Base-by-base conservation (phyloP, 805 yeast species). In the Metschnikowia henanensis region DNA sequence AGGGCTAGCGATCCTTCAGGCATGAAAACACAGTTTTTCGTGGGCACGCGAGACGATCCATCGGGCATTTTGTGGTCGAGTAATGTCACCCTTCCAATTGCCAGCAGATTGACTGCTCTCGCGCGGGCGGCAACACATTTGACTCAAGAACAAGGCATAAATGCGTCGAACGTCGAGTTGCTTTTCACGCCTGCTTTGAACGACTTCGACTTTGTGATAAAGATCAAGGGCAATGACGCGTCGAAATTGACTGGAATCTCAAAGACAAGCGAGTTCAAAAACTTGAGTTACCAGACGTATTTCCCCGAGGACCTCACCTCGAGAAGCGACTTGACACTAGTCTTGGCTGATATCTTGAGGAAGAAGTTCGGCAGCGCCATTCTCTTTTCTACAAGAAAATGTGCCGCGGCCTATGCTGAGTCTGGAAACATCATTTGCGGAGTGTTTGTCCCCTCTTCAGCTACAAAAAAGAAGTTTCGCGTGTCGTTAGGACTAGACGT, bases 11-110 rank as follows among this genome's bases (percentile, higher is more conserved):
- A 92, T 67, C 97, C 98, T 22, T 78, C 83, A 30, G 88, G 94
- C 18, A 62, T 85, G 43, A 83, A 79, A 51, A 75, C 86, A 5
- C 96, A 94, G 53, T 80, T 84, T 60, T 89, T 89, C 55, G 80
- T 92, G 49, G 96, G 85, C 1, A 79, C 96, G 1, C 84, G 81
- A 58, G 84, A 81, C 48, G 98, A 94, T 58, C 80, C 83, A n/a
- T 79, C 92, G 10, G 98, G 98, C 35, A 80, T 81, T 36, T 61
- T 88, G 46, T 94, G 96, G 92, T 80, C 92, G 4, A 75, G 77
- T 51, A 75, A 75, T 36, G 57, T 75, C 31, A 69, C 79, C 2
- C 70, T 86, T 43, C 91, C 97, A 7, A 83, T 91, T 45, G 90
- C 96, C 4, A 76, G 91, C 10, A 81, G 99, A 66, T 68, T 92